Evolutionary conservation across 306 rosid genomes (phyloP), one percentile per base, ranked within the genome.

Genomic region (Carpinus fangiana): DNA sequence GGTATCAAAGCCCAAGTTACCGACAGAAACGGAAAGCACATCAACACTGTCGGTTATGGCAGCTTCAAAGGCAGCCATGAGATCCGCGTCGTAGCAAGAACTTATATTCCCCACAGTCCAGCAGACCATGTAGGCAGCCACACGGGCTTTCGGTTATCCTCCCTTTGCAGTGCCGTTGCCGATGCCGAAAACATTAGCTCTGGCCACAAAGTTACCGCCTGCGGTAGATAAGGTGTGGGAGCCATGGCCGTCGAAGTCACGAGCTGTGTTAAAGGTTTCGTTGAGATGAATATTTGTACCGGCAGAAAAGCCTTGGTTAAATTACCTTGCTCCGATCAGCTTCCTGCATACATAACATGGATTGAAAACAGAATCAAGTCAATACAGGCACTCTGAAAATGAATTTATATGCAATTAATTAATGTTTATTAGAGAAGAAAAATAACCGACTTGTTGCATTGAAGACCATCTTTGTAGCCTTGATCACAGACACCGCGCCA

Each of bases 191-290:
- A 90, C 82, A 72, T 36, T 87, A 2, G 80, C 90, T 9, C 86
- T 80, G 0, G 31, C 2, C 7, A 91, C 91, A 48, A 83, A 85
- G 54, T 38, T 93, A 13, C 98, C 98, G 0, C 90, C 98, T 0
- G 97, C 98, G 0, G 98, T 95, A n/a, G 98, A 95, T 59, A 95
- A 79, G 50, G 99, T 95, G 34, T 95, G 99, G 13, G 97, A 18
- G 6, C 99, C 99, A 67, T 95, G 98, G 62, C 99, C 99, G 0
- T 69, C 86, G 5, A 45, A 0, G 85, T 95, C 99, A 1, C 97
- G 87, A 0, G 88, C 74, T 5, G 80, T 80, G 34, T 73, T 4
- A 1, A 18, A 16, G 4, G 88, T 71, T 4, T 0, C 18, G 16
- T 69, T 65, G 0, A 78, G 71, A 3, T 71, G 23, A 66, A 10